Base-by-base conservation (phyloP, 2,329 filamentous ascomycete genomes). In the Incumbomyces lentus region DNA sequence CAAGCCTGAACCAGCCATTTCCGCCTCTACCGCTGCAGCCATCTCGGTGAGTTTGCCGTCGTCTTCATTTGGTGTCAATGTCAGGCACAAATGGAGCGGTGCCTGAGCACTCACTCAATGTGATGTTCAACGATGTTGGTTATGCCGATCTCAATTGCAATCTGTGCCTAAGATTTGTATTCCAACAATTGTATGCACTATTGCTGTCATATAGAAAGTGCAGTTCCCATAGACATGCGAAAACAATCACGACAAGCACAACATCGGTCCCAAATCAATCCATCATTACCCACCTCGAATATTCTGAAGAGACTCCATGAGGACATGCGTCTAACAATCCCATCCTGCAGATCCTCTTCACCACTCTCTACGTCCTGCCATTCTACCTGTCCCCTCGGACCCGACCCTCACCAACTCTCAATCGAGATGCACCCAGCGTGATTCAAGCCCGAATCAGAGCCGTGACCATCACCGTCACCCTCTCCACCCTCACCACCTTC, bases 301-400 rank as follows among this genome's bases (percentile, higher is more conserved):
- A n/a, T n/a, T n/a, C n/a, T n/a, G n/a, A n/a, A 8, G 22, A 26
- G 22, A 26, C 22, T 26, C 22, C 22, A 42, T 14, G 11, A 11
- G 17, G 31, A 37, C 13, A 17, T 6, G 40, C 30, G 13, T 35
- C 39, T 48, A 38, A 48, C 47, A n/a, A 32, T 29, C 12, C n/a
- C 33, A 22, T 31, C 30, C 29, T 45, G 39, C 47, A 56, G 86
- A 68, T 89, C 52, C 65, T 81, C 51, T 94, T 93, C 67, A 94
- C 87, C n/a, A 64, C 88, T 56, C 68, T 87, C 68, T 98, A 96
- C 68, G 86, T 98, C 58, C 70, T 85, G 2, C 90, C 92, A 18
- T 87, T 96, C 66, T 95, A 98, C 70, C 72, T 90, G 52, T 92
- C 83, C 16, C 66, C 79, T 3, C 75, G 79, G 16, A 93, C 90